Conservation (phyloP, 345 rosid genomes). For the Gossypium mustelinum region DNA sequence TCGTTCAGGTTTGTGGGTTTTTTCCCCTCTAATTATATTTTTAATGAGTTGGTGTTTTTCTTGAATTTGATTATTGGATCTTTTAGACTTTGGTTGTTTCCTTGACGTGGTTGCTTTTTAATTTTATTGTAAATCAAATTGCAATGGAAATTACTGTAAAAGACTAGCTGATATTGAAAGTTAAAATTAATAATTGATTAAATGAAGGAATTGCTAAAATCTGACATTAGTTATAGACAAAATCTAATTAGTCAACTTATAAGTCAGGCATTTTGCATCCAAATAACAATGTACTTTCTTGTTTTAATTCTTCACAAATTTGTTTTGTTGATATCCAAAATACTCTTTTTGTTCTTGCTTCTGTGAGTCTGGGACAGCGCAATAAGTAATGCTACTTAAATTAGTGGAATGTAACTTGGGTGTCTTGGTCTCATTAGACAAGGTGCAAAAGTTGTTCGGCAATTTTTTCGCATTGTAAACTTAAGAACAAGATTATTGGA, state of each 20-base stretch:
- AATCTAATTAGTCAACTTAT: neutral
- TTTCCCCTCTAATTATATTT: neutral
- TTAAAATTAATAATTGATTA: neutral
- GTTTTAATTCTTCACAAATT: neutral
- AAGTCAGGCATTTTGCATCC: neutral
- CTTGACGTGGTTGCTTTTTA: neutral
- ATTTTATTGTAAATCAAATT: neutral
- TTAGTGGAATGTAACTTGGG: too few relatives aligned
- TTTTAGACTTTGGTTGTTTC: neutral
- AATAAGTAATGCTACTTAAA: neutral
- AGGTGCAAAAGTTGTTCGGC: too few relatives aligned
- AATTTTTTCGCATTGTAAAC: too few relatives aligned
- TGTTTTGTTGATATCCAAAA: neutral
- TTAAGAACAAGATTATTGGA: too few relatives aligned
- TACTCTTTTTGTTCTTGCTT: neutral
- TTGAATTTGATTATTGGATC: neutral
- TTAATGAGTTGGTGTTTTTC: neutral
- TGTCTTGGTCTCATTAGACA: too few relatives aligned
- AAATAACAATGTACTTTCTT: neutral
- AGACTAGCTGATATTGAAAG: neutral
- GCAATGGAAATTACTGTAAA: neutral
- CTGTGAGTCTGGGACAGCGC: neutral
- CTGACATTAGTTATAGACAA: neutral
- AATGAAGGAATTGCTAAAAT: neutral
- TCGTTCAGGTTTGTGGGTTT: slow-evolving; percentile 54